Base-by-base conservation (phyloP, 768 basidiomycete species). In the Coprinopsis marcescibilis region DNA sequence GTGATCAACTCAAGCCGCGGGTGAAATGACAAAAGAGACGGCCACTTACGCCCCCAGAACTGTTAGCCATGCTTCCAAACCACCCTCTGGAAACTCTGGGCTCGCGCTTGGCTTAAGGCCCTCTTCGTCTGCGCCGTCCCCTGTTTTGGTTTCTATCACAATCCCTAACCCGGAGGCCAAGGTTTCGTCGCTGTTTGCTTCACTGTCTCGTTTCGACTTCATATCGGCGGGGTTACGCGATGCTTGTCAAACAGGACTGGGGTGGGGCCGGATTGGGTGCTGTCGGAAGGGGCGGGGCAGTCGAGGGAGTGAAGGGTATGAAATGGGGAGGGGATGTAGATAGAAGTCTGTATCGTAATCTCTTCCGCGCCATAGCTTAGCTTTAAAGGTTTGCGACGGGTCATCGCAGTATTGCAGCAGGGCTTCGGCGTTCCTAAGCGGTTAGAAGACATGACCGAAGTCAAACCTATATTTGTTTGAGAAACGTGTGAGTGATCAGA, bases 1-100 rank as follows among this genome's bases (percentile, higher is more conserved):
- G 15, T 10, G 32, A 25, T 38, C 2, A 30, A 13, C 19, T 11
- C 38, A 27, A 14, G 13, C 11, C 14, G 11, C 41, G 30, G 13
- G 17, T 17, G 8, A 6, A 1, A 21, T 12, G 17, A 13, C 21
- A 8, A 10, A 27, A 14, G 25, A 38, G 14, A 38, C 39, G 19
- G 11, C 3, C 20, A 59, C 67, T 46, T 49, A 70, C 67, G 64
- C 66, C 45, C 70, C 72, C 24, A 58, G 34, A 21, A 70, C 61
- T 11, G 64, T 64, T 13, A 59, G 50, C 72, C 52, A 54, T 13
- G 42, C 52, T 26, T 46, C 26, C 25, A 50, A 39, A 6, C 52
- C 52, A 12, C 52, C 52, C 26, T 54, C 52, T 8, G 52, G 52
- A 33, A 48, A 46, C 15, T 46, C 45, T n/a, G n/a, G n/a, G 3